Base-by-base conservation (phyloP, 257 asterid genomes). In the Petrea volubilis region DNA sequence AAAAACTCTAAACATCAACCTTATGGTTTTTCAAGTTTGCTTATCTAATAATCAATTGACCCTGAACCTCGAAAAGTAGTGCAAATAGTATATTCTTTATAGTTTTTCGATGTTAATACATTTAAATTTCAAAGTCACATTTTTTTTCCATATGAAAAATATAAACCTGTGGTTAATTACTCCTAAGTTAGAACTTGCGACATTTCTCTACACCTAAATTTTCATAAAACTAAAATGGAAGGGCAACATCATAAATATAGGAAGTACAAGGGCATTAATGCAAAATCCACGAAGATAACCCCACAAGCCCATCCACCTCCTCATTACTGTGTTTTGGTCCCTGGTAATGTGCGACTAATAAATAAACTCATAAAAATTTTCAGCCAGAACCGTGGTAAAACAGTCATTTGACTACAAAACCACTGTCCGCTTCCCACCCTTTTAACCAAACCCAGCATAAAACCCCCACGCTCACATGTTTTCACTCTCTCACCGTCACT, bases 381-480 rank as follows among this genome's bases (percentile, higher is more conserved):
- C 31, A 33, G 31, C 7, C 34, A 47, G 9, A 29, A 27, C 15
- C 24, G 43, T 24, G 55, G 75, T 46, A 73, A 62, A 62, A 68
- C 57, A n/a, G 75, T 72, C 34, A 56, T 61, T 73, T 61, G 57
- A 55, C 27, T 56, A 58, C 38, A 49, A 74, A 64, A 50, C 67
- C 67, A 24, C 77, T 47, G 69, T 49, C 71, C 60, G n/a, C 3
- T 51, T 61, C 79, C 70, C 74, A 67, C 41, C 74, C 65, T 28
- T 60, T n/a, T 47, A 29, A 58, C 60, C 31, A 60, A 64, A 71
- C 17, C 41, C 38, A 44, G 41, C 55, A 43, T 56, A 59, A 23
- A 56, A 52, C 21, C 60, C 41, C 28, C 57, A 17, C 40, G 6
- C 67, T 8, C 62, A 21, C 55, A 31, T 27, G 27, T 11, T 28